Conservation (phyloP, 257 asterid species). For the Echium plantagineum region DNA sequence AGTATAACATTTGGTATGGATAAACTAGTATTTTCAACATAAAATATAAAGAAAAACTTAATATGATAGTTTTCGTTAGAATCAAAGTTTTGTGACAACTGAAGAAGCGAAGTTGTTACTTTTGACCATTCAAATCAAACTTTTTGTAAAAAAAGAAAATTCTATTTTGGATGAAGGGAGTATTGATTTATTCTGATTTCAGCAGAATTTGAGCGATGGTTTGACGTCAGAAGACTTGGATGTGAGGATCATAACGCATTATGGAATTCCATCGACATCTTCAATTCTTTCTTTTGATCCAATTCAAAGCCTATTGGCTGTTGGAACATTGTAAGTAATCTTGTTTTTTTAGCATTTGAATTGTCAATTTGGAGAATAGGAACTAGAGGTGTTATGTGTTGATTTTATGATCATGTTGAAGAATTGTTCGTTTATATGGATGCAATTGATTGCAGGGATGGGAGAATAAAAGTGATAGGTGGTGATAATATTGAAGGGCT, state of each 20-base stretch:
- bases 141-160: no score
- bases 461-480: slow-evolving; percentile 80
- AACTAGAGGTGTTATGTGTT: background rate
- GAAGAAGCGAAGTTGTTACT: no score
- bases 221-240: slow-evolving; percentile 49
- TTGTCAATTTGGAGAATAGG: no score
- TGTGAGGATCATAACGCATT: slow-evolving; percentile 53
- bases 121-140: no score
- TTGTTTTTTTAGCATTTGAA: background rate
- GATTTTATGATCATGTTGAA: background rate
- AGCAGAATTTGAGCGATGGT: slow-evolving; percentile 34
- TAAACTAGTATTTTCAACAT: no score
- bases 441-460: slow-evolving; percentile 55
- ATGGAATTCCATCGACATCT: slow-evolving; percentile 77
- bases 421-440: background rate
- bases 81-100: no score
- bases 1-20: no score
- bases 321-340: slow-evolving; percentile 62
- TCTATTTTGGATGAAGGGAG: no score
- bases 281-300: slow-evolving; percentile 84
- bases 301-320: slow-evolving; percentile 69
- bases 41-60: no score
- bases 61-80: no score
- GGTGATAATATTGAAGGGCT: slow-evolving; percentile 88
- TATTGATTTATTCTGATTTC: slow-evolving; percentile 12